Evolutionary conservation across 129 eudicot genomes (phyloP), one percentile per base, ranked within the genome.

Genomic region (Flaveria sonorensis): DNA sequence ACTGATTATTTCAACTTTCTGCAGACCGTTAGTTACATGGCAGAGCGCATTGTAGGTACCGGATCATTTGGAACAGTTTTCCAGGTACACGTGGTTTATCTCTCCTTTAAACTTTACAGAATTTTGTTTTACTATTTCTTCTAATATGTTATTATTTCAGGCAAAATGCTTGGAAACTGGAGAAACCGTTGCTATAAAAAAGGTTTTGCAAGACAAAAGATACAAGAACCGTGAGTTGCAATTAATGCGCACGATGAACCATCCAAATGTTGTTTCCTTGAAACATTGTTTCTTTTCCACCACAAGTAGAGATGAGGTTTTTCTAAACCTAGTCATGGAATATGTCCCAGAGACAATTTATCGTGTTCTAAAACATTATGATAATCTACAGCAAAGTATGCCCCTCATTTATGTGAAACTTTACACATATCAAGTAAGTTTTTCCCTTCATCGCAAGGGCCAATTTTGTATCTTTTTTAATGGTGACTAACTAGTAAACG

Each of bases 41-140:
- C 97, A 18, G 99, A 94, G 81, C 88, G 97, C 48, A 82, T 94
- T 11, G 99, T 91, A 14, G 99, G 99, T 68, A 89, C 87, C n/a
- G 97, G 99, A 79, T 94, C 99, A 39, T 94, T 94, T 80, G 99
- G 99, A 75, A 78, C 91, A 16, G 97, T 94, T 48, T 94, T 91
- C 67, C 97, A 94, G 99, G 99, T 89, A 77, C 47, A 16, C 47
- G 20, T 40, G 64, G 19, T 69, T 70, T 36, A 32, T 56, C 63
- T 72, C 19, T 10, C 13, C 26, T 16, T 56, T 55, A 19, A 69
- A 36, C 32, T 0, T 4, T 3, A 53, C 10, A 8, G 71, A 21
- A 18, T 23, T 16, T 10, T 14, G 11, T 47, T 48, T 10, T 4
- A 46, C 53, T 50, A 15, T 19, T 48, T 26, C 2, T 53, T 66